A percentile compares a stretch with the other conserved stretches of the same genome.
Evolutionary conservation across 345 rosid genomes (phyloP).

Genomic region (Populus ilicifolia): DNA sequence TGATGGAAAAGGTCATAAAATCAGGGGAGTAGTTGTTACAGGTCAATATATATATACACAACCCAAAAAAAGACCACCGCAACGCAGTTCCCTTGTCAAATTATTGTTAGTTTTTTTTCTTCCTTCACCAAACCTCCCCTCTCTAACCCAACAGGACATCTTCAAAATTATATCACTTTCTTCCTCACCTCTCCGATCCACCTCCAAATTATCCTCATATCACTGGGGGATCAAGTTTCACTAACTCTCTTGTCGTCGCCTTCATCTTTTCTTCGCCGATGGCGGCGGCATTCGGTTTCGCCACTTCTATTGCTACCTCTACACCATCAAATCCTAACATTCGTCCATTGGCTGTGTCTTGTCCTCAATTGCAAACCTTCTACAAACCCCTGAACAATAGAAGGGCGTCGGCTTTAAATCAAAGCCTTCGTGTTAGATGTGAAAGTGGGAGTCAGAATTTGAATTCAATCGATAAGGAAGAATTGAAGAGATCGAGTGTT

Average conservation of each 20-base stretch:
- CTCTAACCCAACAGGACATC: neutral
- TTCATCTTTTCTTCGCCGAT: neutral
- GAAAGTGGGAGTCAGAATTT: neutral
- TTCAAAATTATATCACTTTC: neutral
- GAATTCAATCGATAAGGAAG: conserved; percentile 1
- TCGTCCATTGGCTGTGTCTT: neutral
- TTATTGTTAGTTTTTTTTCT: too few species aligned
- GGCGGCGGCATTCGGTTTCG: neutral
- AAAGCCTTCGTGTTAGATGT: conserved; percentile 1
- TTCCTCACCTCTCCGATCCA: neutral
- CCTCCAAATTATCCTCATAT: neutral
- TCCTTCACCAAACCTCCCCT: neutral
- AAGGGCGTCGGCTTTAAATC: neutral
- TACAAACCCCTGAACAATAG: neutral
- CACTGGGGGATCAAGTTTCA: neutral
- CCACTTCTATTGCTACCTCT: neutral
- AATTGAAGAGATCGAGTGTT: neutral
- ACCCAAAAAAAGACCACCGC: neutral
- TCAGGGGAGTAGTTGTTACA: too few species aligned
- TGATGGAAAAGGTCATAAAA: neutral
- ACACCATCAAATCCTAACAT: neutral
- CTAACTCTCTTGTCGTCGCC: neutral
- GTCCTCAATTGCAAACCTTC: neutral
- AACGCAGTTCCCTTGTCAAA: neutral
- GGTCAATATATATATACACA: too few species aligned